phyloP scores from a whole-genome alignment of 768 basidiomycete genomes.

The Pisolithus tinctorius region DNA sequence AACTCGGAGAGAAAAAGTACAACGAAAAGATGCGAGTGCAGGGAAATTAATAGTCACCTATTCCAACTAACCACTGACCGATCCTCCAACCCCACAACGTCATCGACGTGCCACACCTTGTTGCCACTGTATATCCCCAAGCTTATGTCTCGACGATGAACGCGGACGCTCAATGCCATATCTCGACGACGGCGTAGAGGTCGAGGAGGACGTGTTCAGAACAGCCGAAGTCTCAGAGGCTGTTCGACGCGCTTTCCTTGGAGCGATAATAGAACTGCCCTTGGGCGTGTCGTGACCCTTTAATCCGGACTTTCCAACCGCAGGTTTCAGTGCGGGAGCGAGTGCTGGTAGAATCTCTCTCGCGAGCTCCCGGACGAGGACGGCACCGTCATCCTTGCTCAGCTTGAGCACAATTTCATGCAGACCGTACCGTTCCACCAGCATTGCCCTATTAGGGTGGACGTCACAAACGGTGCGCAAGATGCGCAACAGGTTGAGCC shows the following conservation, averaged over 20 bases:
- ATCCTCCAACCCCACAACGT: slow-evolving; percentile 1
- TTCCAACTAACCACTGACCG: slow-evolving; percentile 2
- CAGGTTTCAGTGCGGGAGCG: slow-evolving; percentile 62
- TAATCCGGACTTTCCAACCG: slow-evolving; percentile 21
- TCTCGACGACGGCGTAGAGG: slow-evolving; percentile 13
- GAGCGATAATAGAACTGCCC: slow-evolving; percentile 40
- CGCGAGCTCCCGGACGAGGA: slow-evolving; percentile 85
- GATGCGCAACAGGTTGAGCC: slow-evolving; percentile 83
- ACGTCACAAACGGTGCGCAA: slow-evolving; percentile 82
- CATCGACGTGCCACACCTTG: slow-evolving; percentile 15
- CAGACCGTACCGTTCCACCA: slow-evolving; percentile 79
- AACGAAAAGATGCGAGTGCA: neutral
- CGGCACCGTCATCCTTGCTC: slow-evolving; percentile 81
- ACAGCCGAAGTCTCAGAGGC: slow-evolving; percentile 60
- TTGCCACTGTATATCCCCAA: slow-evolving; percentile 64
- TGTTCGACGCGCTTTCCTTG: slow-evolving; percentile 59
- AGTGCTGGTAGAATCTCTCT: slow-evolving; percentile 78
- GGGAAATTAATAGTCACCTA: neutral
- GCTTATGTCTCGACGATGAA: slow-evolving; percentile 40
- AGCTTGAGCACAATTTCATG: slow-evolving; percentile 75
- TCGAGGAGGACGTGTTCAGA: slow-evolving; percentile 14
- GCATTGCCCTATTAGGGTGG: slow-evolving; percentile 75
- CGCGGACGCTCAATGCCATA: slow-evolving; percentile 30
- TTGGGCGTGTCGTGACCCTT: slow-evolving; percentile 34
- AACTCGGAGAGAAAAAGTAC: slow-evolving; percentile 11